Evolutionary conservation across 208 protist species (phyloP), one percentile per base, ranked within the genome.

Genomic region (Tritrichomonas musculus): DNA sequence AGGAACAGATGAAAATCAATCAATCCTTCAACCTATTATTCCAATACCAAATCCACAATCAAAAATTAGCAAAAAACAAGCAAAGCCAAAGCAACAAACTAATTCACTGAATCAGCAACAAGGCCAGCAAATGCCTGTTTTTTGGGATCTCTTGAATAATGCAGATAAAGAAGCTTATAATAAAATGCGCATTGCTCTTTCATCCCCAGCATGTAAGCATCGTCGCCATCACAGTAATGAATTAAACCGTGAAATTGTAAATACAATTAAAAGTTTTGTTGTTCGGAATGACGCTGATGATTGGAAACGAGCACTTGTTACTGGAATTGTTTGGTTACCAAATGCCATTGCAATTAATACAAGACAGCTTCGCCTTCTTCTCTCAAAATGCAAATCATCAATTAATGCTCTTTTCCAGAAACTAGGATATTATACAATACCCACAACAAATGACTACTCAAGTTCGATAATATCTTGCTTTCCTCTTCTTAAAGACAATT

Each of bases 321-420:
- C 27, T 27, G 77, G 77, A n/a, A 47, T 88, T 39, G 33, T 25
- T 49, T 88, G 77, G 77, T 4, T 88, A 4, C n/a, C 33, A 36
- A 88, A 88, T 39, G 77, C 77, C 0, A 60, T 88, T 33, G 77
- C 77, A n/a, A 88, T 88, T 39, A 88, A 88, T 39, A 88, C 77
- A 53, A 25, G 47, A 11, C 77, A 88, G 47, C 44, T 88, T 0
- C 0, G 77, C 33, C 44, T 57, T n/a, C 22, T 88, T 2, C 25
- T 49, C 0, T n/a, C 44, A 5, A 88, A 88, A 57, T 88, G 77
- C 36, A 88, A 88, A 88, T 88, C 77, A 53, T 57, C 47, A 0
- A 88, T 88, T 50, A 88, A 88, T 39, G 77, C 41, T 11, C 27
- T 49, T 33, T 88, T 88, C 2, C 77, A 88, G 22, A 88, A 47